Evolutionary conservation across 1,139 yeast genomes (phyloP).

Genomic region (Lizanozyma gosingica): DNA sequence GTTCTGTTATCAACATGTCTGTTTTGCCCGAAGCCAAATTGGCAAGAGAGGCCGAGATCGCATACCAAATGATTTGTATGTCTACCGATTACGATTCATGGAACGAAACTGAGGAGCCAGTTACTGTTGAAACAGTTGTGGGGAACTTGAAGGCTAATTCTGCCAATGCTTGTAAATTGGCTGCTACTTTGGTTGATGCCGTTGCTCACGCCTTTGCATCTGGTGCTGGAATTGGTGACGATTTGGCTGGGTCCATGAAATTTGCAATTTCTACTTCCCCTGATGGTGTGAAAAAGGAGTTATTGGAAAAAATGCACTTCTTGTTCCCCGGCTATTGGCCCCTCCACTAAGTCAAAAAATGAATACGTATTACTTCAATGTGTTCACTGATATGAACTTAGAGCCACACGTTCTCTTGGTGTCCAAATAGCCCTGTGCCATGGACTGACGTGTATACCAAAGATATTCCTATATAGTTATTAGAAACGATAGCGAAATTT

Average conservation of each 20-base stretch:
- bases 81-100: slow-evolving; percentile 98
- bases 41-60: slow-evolving; percentile 94
- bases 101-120: slow-evolving; percentile 93
- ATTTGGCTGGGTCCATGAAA: slow-evolving; percentile 69
- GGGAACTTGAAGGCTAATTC: slow-evolving; percentile 84
- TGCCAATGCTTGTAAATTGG: slow-evolving; percentile 73
- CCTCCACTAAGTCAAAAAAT: slow-evolving; percentile 9
- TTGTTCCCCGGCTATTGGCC: slow-evolving; percentile 94
- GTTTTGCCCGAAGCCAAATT: slow-evolving; percentile 92
- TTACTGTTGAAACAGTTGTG: slow-evolving; percentile 92
- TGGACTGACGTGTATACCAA: too few species aligned
- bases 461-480: too few species aligned
- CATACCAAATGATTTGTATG: slow-evolving; percentile 98
- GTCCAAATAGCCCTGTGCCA: too few species aligned
- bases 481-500: too few species aligned
- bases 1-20: slow-evolving; percentile 92
- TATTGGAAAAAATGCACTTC: slow-evolving; percentile 72
- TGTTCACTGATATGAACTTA: too few species aligned
- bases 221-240: slow-evolving; percentile 55
- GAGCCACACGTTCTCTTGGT: too few species aligned
- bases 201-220: slow-evolving; percentile 53
- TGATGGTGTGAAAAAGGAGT: slow-evolving; percentile 63
- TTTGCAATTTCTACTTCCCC: slow-evolving; percentile 73
- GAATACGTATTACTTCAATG: too few species aligned
- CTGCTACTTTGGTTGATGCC: slow-evolving; percentile 57